phyloP scores from a whole-genome alignment of 371 early-diverging fungal genomes.

The Mortierella sp. region DNA sequence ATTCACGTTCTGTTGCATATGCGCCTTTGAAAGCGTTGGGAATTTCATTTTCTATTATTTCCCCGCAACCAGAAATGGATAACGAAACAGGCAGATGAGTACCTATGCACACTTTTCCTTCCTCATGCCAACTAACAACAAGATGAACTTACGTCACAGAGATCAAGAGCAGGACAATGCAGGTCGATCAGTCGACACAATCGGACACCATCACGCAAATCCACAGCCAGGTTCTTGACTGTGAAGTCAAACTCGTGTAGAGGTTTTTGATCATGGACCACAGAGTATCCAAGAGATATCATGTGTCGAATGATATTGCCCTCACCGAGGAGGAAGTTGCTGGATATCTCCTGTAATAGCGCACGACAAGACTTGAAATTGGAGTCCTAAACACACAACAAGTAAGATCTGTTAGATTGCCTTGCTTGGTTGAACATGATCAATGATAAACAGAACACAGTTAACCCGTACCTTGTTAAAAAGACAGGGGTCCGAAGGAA shows the following conservation, averaged over 20 bases:
- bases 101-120: too few species aligned
- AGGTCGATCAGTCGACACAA: slow-evolving; percentile 47
- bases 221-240: slow-evolving; percentile 48
- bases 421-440: too few species aligned
- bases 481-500: slow-evolving; percentile 53
- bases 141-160: slow-evolving; percentile 21
- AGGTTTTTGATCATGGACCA: slow-evolving; percentile 39
- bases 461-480: slow-evolving; percentile 44
- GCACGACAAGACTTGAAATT: slow-evolving; percentile 39
- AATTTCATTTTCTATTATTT: slow-evolving; percentile 48
- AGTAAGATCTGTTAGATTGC: too few species aligned
- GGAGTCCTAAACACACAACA: slow-evolving; percentile 29
- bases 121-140: neutral
- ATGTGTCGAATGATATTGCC: slow-evolving; percentile 54
- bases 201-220: slow-evolving; percentile 53
- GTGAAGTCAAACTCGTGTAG: slow-evolving; percentile 51
- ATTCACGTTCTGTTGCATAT: slow-evolving; percentile 53
- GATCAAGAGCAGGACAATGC: slow-evolving; percentile 33
- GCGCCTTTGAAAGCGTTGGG: slow-evolving; percentile 47
- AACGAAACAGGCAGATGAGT: neutral
- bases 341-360: slow-evolving; percentile 35
- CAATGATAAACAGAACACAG: too few species aligned
- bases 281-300: slow-evolving; percentile 48
- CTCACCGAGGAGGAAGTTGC: slow-evolving; percentile 43
- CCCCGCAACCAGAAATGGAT: neutral